Percentiles rank a stretch among this genome's conserved stretches.
Evolutionary conservation across 495 filamentous ascomycete genomes (phyloP).

Genomic region (Neurospora terricola): DNA sequence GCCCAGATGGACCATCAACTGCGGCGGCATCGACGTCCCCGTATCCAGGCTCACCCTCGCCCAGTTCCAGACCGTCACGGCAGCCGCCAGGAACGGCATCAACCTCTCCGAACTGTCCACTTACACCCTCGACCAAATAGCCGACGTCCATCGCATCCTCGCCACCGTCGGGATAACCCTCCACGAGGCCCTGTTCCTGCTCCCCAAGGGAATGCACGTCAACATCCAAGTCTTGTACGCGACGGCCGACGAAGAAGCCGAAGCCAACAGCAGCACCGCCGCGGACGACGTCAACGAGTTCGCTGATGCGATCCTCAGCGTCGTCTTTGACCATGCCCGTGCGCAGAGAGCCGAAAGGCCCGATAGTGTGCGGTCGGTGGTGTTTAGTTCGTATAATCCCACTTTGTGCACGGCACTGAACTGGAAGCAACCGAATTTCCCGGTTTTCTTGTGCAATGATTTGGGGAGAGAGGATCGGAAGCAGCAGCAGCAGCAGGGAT

Average conservation of each 20-base stretch:
- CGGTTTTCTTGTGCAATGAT: slow-evolving; percentile 90
- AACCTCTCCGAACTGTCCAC: slow-evolving; percentile 36
- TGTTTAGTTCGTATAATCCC: slow-evolving; percentile 85
- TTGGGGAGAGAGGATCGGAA: slow-evolving; percentile 48
- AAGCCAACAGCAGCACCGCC: not conserved
- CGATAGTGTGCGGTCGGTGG: slow-evolving; percentile 67
- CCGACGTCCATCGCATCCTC: slow-evolving; percentile 56
- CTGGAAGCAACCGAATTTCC: slow-evolving; percentile 99
- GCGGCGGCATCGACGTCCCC: slow-evolving; percentile 71
- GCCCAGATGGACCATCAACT: slow-evolving; percentile 68
- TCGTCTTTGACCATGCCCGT: slow-evolving; percentile 88
- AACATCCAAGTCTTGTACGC: slow-evolving; percentile 85
- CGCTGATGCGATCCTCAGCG: slow-evolving; percentile 69
- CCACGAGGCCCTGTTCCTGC: slow-evolving; percentile 56
- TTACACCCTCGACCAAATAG: slow-evolving; percentile 44
- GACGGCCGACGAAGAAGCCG: slow-evolving; percentile 53
- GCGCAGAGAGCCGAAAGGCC: slow-evolving; percentile 55
- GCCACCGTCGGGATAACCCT: slow-evolving; percentile 67
- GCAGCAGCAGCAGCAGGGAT: not conserved
- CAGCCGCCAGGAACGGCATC: slow-evolving; percentile 32
- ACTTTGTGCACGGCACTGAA: slow-evolving; percentile 87
- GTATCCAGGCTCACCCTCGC: slow-evolving; percentile 62
- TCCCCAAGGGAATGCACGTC: slow-evolving; percentile 70
- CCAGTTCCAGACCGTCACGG: slow-evolving; percentile 63
- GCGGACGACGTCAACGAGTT: slow-evolving; percentile 65